These are phyloP conservation scores for Trametes villosa DNA, from an alignment of 768 basidiomycete genomes.

Conservation along the genomic window DNA sequence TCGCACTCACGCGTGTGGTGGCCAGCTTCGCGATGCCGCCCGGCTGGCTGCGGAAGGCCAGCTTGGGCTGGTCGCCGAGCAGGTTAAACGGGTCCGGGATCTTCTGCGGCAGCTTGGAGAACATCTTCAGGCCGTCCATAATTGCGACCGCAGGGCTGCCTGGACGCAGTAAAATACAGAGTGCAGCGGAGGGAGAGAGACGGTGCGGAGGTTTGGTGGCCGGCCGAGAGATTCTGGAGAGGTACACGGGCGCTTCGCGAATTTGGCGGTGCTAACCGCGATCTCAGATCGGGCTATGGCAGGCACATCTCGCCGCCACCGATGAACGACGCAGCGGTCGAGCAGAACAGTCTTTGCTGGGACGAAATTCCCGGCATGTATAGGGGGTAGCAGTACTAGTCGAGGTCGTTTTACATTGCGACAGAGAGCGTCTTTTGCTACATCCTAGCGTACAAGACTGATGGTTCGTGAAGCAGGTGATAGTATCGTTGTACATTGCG, in stretches of 20 bases:
- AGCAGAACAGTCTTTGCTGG: too few relatives aligned
- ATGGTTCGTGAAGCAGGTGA: too few relatives aligned
- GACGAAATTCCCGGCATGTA: too few relatives aligned
- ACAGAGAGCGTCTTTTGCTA: too few relatives aligned
- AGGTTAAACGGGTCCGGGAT: slow-evolving; percentile 78
- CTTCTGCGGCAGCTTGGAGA: slow-evolving; percentile 72
- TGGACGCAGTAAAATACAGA: neutral
- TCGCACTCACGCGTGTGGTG: slow-evolving; percentile 64
- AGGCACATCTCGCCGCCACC: too few relatives aligned
- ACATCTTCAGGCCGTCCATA: slow-evolving; percentile 47
- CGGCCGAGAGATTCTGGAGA: neutral
- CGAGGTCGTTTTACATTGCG: too few relatives aligned
- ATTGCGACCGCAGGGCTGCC: neutral
- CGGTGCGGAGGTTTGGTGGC: neutral
- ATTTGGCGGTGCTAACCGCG: neutral
- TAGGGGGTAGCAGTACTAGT: too few relatives aligned
- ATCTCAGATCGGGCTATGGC: slow-evolving; percentile 7
- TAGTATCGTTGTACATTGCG: too few relatives aligned
- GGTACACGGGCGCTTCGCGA: neutral
- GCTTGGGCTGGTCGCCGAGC: slow-evolving; percentile 85
- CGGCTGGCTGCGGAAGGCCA: slow-evolving; percentile 84
- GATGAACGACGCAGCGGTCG: too few relatives aligned
- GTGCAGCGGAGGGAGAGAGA: too few relatives aligned
- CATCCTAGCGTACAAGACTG: too few relatives aligned
- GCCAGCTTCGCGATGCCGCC: slow-evolving; percentile 79